Percentiles rank a stretch among this genome's conserved stretches.
Evolutionary conservation across 768 basidiomycete genomes (phyloP).

Genomic region (Zangia roseola): DNA sequence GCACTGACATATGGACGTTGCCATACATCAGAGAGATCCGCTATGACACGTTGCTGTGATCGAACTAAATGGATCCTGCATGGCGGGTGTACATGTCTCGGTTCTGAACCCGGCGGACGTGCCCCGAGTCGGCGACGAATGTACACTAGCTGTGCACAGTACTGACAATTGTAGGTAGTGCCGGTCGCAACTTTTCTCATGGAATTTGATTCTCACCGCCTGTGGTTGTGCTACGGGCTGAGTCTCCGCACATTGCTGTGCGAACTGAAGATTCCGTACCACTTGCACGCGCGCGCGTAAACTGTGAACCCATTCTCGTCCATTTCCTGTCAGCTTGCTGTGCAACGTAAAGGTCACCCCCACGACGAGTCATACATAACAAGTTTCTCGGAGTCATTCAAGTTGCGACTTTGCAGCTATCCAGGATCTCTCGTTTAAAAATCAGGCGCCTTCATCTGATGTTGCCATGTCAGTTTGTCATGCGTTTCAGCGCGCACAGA

Average conservation of each 20-base stretch:
- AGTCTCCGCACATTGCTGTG: constrained; percentile 25
- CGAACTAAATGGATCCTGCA: neutral
- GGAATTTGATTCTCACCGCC: constrained; percentile 23
- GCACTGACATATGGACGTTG: constrained; percentile 14
- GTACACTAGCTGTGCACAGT: constrained; percentile 18
- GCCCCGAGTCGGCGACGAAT: neutral
- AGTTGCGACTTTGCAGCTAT: neutral
- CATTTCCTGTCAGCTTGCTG: neutral
- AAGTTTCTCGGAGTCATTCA: neutral
- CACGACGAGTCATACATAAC: neutral
- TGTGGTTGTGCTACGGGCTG: constrained; percentile 16
- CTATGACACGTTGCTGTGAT: constrained; percentile 10
- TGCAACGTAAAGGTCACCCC: neutral
- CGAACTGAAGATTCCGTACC: neutral
- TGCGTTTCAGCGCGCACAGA: constrained; percentile 20
- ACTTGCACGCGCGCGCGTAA: neutral
- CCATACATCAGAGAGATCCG: constrained; percentile 10
- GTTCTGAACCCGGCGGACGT: neutral
- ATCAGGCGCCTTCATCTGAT: neutral
- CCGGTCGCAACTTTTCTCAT: constrained; percentile 19
- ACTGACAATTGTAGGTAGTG: constrained; percentile 15
- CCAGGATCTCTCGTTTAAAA: neutral
- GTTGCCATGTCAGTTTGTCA: neutral
- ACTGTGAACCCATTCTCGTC: constrained; percentile 1
- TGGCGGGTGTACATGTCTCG: too few relatives aligned